A percentile compares a stretch with the other conserved stretches of the same genome.
Evolutionary conservation across 169 alveolate genomes (phyloP).

Genomic region (Amoebophrya sp.): DNA sequence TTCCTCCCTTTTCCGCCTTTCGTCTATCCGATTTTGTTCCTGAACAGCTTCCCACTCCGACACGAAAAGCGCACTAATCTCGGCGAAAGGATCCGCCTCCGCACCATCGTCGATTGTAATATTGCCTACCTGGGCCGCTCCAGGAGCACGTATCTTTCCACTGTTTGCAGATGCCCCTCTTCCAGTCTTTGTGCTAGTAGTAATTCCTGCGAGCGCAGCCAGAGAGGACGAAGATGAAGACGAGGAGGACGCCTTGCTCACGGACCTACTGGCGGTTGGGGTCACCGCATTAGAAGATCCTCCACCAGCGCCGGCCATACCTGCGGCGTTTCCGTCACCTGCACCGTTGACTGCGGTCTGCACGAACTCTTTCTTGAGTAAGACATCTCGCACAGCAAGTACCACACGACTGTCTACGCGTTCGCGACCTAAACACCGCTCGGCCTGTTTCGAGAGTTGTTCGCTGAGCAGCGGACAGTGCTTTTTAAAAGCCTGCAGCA

Average conservation of each 20-base stretch:
- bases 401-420: background rate
- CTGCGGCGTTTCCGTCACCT: background rate
- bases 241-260: no score
- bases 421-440: background rate
- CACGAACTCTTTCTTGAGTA: background rate
- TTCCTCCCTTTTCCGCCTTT: background rate
- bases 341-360: background rate
- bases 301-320: background rate
- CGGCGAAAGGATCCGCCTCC: background rate
- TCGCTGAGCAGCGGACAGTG: background rate
- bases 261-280: no score
- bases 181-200: background rate
- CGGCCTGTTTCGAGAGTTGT: background rate
- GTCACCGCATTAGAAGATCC: no score
- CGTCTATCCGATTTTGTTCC: background rate
- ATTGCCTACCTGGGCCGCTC: no score
- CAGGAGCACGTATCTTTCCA: no score
- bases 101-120: no score
- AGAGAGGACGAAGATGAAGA: no score
- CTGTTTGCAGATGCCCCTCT: background rate
- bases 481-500: background rate
- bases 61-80: background rate
- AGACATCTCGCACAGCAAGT: background rate
- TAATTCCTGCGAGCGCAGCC: no score
- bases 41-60: background rate